Evolutionary conservation across 2,329 filamentous ascomycete species (phyloP).

Genomic region (Aspergillus sp.): DNA sequence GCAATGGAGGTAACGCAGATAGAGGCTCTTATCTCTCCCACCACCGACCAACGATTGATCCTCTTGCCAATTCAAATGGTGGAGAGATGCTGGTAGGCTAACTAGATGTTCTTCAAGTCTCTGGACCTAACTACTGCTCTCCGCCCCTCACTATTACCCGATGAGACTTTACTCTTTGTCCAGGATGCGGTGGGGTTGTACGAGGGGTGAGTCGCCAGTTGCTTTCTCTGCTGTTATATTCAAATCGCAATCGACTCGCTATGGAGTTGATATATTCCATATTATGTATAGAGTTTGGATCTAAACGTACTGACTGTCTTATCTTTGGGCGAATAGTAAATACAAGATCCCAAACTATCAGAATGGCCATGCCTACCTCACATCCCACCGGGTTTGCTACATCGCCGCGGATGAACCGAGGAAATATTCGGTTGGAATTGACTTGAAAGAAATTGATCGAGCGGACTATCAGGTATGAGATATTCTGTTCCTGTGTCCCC

Average conservation of each 20-base stretch:
- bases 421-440: slow-evolving; percentile 76
- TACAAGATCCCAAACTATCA: slow-evolving; percentile 92
- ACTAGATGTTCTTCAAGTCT: slow-evolving; percentile 95
- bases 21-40: too few species aligned
- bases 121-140: slow-evolving; percentile 95
- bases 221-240: neutral
- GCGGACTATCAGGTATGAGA: slow-evolving; percentile 75
- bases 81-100: slow-evolving; percentile 26
- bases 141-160: slow-evolving; percentile 83
- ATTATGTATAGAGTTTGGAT: neutral
- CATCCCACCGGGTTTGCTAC: slow-evolving; percentile 92
- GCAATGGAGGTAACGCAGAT: too few species aligned
- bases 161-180: slow-evolving; percentile 92
- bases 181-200: slow-evolving; percentile 97
- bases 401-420: slow-evolving; percentile 84
- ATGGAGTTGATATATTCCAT: too few species aligned
- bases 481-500: slow-evolving; percentile 1
- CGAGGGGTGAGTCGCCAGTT: slow-evolving; percentile 67
- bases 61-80: slow-evolving; percentile 7
- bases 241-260: too few species aligned
- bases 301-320: slow-evolving; percentile 12
- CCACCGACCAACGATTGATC: neutral
- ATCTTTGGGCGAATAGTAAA: slow-evolving; percentile 56
- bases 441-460: slow-evolving; percentile 85
- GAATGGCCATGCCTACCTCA: slow-evolving; percentile 93